Base-by-base conservation (phyloP, 805 yeast genomes). In the Nakazawaea populi region DNA sequence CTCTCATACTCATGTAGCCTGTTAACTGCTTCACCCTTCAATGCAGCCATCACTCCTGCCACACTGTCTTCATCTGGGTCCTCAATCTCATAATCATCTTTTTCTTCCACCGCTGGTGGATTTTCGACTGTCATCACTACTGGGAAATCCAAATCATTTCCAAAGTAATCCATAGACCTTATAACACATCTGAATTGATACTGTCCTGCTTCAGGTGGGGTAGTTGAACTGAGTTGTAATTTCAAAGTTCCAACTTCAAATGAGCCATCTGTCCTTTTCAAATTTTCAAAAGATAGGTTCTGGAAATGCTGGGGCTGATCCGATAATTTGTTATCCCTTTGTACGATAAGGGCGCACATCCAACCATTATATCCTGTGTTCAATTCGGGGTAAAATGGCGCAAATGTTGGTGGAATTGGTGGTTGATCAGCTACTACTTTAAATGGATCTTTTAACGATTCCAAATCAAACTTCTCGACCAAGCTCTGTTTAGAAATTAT, bases 91-190 rank as follows among this genome's bases (percentile, higher is more conserved):
- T 79, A 74, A 18, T 60, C 69, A 3, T 61, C 67, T 3, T 66
- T 71, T 11, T 61, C 66, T 12, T 71, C 77, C n/a, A 65, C 71
- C 58, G 68, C 62, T 46, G 83, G 77, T 35, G 83, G 78, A 27
- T 79, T 74, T 58, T 78, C 74, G 36, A 91, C 96, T n/a, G 77
- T 72, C 84, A 91, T 77, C 28, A 71, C 70, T 45, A 89, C 67
- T 8, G 91, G 85, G 54, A 84, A 76, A 56, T 85, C 89, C 28
- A 89, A 64, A 63, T 92, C 97, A 18, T 80, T 69, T 5, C 96
- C 96, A 64, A 88, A 89, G 65, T 89, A 91, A 43, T 87, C 82
- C 48, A 87, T 77, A 50, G 87, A 84, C 61, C 82, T 81, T 61
- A 92, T 66, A 28, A 83, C 69, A 14, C 91, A 71, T 68, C 90